Evolutionary conservation across 2,329 filamentous ascomycete species (phyloP).

Genomic region (Neonectria coccinea): DNA sequence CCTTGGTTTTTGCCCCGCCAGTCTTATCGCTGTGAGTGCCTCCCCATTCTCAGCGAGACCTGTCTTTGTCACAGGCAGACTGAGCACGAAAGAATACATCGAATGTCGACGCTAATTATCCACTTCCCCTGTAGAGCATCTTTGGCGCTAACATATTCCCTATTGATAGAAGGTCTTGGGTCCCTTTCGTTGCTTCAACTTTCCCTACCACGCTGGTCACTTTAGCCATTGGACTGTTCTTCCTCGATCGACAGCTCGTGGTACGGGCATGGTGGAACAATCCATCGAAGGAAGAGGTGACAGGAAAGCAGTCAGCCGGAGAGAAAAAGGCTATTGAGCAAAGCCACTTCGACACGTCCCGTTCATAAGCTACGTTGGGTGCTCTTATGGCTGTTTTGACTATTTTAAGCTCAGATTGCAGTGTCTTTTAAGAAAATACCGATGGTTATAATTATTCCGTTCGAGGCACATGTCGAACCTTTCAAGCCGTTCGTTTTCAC

Average conservation of each 20-base stretch:
- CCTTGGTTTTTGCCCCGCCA: constrained; percentile 6
- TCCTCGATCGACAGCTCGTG: neutral
- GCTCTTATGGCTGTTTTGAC: too few relatives aligned
- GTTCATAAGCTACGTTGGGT: too few relatives aligned
- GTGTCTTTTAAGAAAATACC: neutral
- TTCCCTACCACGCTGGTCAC: neutral
- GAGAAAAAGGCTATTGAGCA: too few relatives aligned
- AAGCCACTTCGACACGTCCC: too few relatives aligned
- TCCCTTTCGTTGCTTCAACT: neutral
- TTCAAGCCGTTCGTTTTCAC: too few relatives aligned
- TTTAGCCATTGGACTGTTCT: neutral
- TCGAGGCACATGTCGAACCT: neutral
- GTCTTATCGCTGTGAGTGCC: constrained; percentile 1
- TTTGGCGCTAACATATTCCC: neutral
- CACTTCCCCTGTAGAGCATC: neutral
- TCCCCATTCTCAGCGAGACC: too few relatives aligned
- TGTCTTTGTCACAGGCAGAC: too few relatives aligned
- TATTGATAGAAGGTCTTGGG: neutral
- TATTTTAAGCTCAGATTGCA: too few relatives aligned
- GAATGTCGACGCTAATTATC: neutral
- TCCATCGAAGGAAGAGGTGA: neutral
- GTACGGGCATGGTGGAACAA: constrained; percentile 4
- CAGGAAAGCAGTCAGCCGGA: neutral
- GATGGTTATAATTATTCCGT: neutral
- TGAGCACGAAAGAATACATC: neutral